Evolutionary conservation across 2,329 filamentous ascomycete genomes (phyloP).

Genomic region (Nigrospora oryzae): DNA sequence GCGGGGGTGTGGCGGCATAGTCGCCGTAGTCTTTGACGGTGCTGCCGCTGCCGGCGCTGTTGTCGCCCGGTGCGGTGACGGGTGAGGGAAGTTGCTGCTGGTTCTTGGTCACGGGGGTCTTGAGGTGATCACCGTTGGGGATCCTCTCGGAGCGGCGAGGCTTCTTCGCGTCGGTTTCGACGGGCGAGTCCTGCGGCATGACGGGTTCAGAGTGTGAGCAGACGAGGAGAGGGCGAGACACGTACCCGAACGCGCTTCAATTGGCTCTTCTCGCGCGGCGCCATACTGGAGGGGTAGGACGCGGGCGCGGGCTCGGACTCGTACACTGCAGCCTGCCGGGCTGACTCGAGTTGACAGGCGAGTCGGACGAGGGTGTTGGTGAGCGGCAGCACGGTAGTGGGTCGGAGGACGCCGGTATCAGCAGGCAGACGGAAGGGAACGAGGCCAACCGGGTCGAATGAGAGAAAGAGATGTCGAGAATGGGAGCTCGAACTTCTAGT

Average conservation of each 20-base stretch:
- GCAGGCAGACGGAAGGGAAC: too few species aligned
- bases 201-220: constrained; percentile 12
- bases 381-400: not conserved
- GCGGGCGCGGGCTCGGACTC: not conserved
- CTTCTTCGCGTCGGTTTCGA: constrained; percentile 66
- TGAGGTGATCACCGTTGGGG: constrained; percentile 35
- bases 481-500: not conserved
- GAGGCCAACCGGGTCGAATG: too few species aligned
- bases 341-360: not conserved
- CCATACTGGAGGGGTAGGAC: constrained; percentile 30
- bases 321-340: not conserved
- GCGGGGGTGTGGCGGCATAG: constrained; percentile 61
- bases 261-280: constrained; percentile 69
- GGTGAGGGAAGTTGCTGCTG: constrained; percentile 73
- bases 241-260: constrained; percentile 74
- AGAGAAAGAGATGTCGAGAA: too few species aligned
- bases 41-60: constrained; percentile 51
- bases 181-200: constrained; percentile 53
- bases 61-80: constrained; percentile 51
- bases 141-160: constrained; percentile 70
- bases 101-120: constrained; percentile 49
- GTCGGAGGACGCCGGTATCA: too few species aligned
- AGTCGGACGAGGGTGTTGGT: not conserved
- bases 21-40: constrained; percentile 46
- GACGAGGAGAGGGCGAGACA: constrained; percentile 14